Base-by-base conservation (phyloP, 331 rosid species). In the Quercus tomentella region DNA sequence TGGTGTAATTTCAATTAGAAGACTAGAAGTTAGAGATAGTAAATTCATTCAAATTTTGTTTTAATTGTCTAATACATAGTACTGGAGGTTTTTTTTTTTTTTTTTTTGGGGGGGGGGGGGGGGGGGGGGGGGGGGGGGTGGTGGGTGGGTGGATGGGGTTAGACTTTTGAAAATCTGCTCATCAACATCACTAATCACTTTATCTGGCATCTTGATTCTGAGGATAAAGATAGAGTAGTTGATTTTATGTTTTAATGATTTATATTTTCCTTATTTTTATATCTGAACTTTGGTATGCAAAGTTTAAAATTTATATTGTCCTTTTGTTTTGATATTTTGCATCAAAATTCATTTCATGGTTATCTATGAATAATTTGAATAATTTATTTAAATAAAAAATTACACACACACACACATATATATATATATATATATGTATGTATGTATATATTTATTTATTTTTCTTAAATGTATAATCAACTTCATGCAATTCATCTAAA, bases 21-120 rank as follows among this genome's bases (percentile, higher is more conserved):
- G 62, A 37, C 54, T 12, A 58, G 77, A 58, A 69, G 65, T 30
- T 21, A 18, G n/a, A 20, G 33, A 57, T 33, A 56, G 16, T 22
- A 79, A 31, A 33, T 35, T 35, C 41, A 35, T 35, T 35, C 51
- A 54, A 79, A 60, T 86, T 81, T 78, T 86, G 84, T 81, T 77
- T 25, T 80, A 33, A 80, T 66, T 37, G n/a, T 20, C 4, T 30
- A 37, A 51, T 77, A 57, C 28, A 21, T 77, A 30, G 54, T 37
- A 21, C 60, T 35, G 7, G 41, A 35, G 41, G 0, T 5, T 33
- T 33, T 33, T 33, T 6, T 31, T 1, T 6, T 6, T 6, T 6
- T 6, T n/a, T n/a, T n/a, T 31, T 4, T 4, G 33, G 33, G 33
- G 33, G 5, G 6, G 1, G 6, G 35, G 6, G 35, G 1, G 35